Evolutionary conservation across 345 rosid species (phyloP).

Genomic region (Noccaea caerulescens): DNA sequence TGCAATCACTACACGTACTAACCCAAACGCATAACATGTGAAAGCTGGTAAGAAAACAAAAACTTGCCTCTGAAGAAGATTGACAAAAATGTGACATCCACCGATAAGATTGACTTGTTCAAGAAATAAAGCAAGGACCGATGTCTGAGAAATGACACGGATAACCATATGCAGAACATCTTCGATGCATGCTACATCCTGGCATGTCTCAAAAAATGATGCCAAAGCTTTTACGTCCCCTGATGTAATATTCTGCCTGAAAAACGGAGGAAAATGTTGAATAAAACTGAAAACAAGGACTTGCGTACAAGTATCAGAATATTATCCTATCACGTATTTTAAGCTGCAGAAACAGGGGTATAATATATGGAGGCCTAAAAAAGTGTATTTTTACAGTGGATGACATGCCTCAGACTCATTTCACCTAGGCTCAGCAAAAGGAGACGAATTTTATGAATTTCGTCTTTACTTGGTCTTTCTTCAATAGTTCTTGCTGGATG

Average conservation of each 20-base stretch:
- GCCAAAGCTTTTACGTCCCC: slow-evolving; percentile 74
- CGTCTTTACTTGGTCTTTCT: slow-evolving; percentile 82
- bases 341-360: slow-evolving; percentile 14
- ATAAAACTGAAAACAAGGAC: slow-evolving; percentile 32
- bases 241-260: slow-evolving; percentile 74
- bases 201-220: slow-evolving; percentile 86
- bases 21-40: neutral
- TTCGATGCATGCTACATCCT: slow-evolving; percentile 89
- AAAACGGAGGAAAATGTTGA: slow-evolving; percentile 29
- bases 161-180: slow-evolving; percentile 92
- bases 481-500: slow-evolving; percentile 66
- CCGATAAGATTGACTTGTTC: slow-evolving; percentile 87
- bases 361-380: slow-evolving; percentile 25
- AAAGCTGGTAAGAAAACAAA: slow-evolving; percentile 21
- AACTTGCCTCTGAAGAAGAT: slow-evolving; percentile 83
- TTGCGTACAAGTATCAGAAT: slow-evolving; percentile 13
- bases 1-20: slow-evolving; percentile 29
- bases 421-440: slow-evolving; percentile 92
- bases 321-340: slow-evolving; percentile 7
- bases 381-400: slow-evolving; percentile 35
- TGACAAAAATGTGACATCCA: slow-evolving; percentile 85
- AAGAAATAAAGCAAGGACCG: slow-evolving; percentile 71
- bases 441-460: slow-evolving; percentile 92
- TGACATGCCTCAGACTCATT: slow-evolving; percentile 91
- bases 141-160: slow-evolving; percentile 79